Evolutionary conservation across 208 protist species (phyloP).

Genomic region (Leishmania tropica): DNA sequence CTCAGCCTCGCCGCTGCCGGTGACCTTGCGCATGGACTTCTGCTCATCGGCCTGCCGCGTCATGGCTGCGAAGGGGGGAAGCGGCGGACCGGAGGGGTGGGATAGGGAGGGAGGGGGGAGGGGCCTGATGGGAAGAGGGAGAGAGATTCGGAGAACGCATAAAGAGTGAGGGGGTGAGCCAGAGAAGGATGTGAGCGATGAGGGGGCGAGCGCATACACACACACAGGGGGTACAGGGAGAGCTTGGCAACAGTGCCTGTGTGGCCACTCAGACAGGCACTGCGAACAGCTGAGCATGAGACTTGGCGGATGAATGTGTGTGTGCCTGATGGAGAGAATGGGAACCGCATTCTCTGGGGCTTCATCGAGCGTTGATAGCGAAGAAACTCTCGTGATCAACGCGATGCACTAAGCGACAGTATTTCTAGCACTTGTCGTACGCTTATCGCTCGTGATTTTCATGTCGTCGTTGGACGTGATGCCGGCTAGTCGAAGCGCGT

Average conservation of each 20-base stretch:
- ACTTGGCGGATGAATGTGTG: background rate
- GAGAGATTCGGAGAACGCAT: background rate
- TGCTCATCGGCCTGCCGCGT: conserved; percentile 74
- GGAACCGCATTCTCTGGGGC: background rate
- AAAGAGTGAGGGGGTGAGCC: background rate
- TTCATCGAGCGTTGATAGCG: background rate
- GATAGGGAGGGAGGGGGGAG: too few species aligned
- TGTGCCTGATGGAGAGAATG: background rate
- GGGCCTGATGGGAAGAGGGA: background rate
- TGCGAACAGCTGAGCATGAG: background rate
- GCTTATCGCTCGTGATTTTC: background rate
- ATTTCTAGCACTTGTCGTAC: background rate
- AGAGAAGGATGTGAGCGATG: background rate
- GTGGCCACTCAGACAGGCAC: background rate
- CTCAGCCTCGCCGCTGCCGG: conserved; percentile 51
- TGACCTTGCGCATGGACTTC: conserved; percentile 76
- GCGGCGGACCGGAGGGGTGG: background rate
- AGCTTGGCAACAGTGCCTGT: background rate
- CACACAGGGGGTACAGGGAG: background rate
- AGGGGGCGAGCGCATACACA: background rate
- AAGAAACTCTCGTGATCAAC: background rate
- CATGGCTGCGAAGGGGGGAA: conserved; percentile 31
- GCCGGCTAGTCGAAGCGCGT: background rate
- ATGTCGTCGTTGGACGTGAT: background rate
- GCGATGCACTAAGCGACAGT: background rate